Base-by-base conservation (phyloP, 176 grass and related monocot species). In the Aegilops sharonensis region DNA sequence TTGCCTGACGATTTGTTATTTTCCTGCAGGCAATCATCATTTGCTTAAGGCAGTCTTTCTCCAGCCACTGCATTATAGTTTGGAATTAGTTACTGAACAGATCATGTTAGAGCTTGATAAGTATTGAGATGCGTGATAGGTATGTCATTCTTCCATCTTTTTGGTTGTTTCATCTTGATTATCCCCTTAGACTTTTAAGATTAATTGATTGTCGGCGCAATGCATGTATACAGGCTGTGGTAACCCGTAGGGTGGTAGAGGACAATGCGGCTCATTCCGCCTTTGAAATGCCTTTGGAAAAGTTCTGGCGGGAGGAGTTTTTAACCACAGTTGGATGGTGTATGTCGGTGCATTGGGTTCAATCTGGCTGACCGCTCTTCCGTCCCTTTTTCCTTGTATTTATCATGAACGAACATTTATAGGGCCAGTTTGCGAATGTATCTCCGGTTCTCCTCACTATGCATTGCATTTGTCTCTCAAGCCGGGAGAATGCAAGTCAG, bases 21-120 rank as follows among this genome's bases (percentile, higher is more conserved):
- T 85, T n/a, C 32, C 21, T 79, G 71, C 81, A 95, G 93, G 90
- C 85, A 85, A 36, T 92, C 93, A 24, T 92, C 93, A 4, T 85
- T 89, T 78, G 66, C 90, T 76, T 92, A 80, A 89, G 47, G 70
- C 64, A 89, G 71, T 34, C 25, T 82, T n/a, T 50, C 73, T 45
- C 68, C 59, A 39, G 24, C 74, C 31, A 24, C 40, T 12, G 13
- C 43, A 32, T 75, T 57, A 36, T 76, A 23, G 14, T 64, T 83
- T 1, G 45, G 45, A 29, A 13, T n/a, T 34, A 36, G 67, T 48
- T 66, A 47, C 43, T 80, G 8, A 4, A 6, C 1, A 45, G 4
- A 54, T 77, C 39, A 18, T 74, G 34, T 35, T 79, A 60, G 60
- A 66, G 60, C 20, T 64, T 78, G 39, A 15, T 62, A 68, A 84